Evolutionary conservation across 1,284 basidiomycete species (phyloP), one percentile per base, ranked within the genome.

Genomic region (Coriolopsis trogii): DNA sequence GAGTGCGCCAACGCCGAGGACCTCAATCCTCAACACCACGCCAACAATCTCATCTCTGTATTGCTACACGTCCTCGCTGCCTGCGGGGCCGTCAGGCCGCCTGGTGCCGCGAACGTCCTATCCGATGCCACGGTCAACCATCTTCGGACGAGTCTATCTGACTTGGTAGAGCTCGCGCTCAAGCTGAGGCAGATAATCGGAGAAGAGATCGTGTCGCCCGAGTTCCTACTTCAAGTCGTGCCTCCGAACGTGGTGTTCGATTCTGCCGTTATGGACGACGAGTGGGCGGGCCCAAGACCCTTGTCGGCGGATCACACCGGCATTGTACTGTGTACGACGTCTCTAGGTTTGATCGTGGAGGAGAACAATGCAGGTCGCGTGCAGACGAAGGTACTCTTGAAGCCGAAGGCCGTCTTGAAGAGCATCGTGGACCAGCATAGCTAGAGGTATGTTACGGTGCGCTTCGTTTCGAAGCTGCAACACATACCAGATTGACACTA

Each of bases 131-230:
- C 45, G 26, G 36, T 10, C 59, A 43, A 70, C 30, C 21, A 21
- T 5, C 44, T 42, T 36, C 65, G 67, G 1, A 69, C 69, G 10
- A 67, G 69, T 9, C 64, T 82, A 7, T 65, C 66, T 24, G 64
- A 65, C 20, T 70, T 84, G 9, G 70, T 75, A 36, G 67, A 70
- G 31, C 65, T 73, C 49, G 73, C 79, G 0, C 63, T 76, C 24
- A 69, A 71, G 15, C 57, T 84, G 43, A 79, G 82, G 56, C 74
- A 71, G 57, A 74, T 72, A 12, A 71, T 81, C 25, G 79, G 80
- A 2, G 79, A 81, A 57, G 76, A 74, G 18, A 68, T 83, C 18
- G 29, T 56, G 1, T 51, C 56, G 15, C 49, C 34, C 74, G 76
- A 6, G 75, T 75, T 2, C 73, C 72, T 37, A 75, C 80, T 57